Percentiles rank a stretch among this genome's conserved stretches.
Conservation (phyloP, 2,329 filamentous ascomycete species). For the Calonectria leucothoes region DNA sequence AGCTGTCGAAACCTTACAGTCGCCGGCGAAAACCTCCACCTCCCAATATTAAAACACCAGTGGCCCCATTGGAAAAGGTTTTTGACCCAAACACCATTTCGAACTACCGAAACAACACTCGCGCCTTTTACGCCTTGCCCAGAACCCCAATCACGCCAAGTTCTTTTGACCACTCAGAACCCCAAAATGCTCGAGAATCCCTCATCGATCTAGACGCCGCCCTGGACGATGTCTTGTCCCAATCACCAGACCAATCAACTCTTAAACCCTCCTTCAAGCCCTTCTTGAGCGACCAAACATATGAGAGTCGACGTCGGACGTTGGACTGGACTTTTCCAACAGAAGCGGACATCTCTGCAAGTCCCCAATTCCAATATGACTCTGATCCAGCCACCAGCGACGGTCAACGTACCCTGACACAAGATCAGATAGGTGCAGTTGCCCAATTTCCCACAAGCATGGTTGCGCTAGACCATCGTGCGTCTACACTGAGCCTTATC, state of each 20-base stretch:
- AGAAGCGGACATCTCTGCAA: constrained; percentile 62
- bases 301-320: constrained; percentile 63
- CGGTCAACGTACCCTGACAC: constrained; percentile 54
- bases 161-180: constrained; percentile 67
- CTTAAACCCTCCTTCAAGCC: constrained; percentile 64
- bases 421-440: constrained; percentile 63
- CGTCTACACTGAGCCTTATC: constrained; percentile 60
- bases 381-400: constrained; percentile 51
- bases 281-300: constrained; percentile 68
- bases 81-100: constrained; percentile 75
- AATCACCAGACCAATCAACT: constrained; percentile 71
- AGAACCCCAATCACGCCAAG: constrained; percentile 61
- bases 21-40: constrained; percentile 68
- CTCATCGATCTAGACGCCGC: constrained; percentile 74
- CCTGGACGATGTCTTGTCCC: constrained; percentile 65
- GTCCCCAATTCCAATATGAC: constrained; percentile 64
- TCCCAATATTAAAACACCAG: constrained; percentile 63
- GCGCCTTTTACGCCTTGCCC: constrained; percentile 67
- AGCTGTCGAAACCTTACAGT: constrained; percentile 64
- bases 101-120: constrained; percentile 73
- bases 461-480: constrained; percentile 50
- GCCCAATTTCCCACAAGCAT: constrained; percentile 53
- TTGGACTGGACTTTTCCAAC: constrained; percentile 70
- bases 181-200: constrained; percentile 67
- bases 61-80: constrained; percentile 71